A percentile compares a stretch with the other conserved stretches of the same genome.
These are phyloP conservation scores for Pelargonium cotyledonis DNA, from an alignment of 441 rosid genomes.

Conservation along the genomic window DNA sequence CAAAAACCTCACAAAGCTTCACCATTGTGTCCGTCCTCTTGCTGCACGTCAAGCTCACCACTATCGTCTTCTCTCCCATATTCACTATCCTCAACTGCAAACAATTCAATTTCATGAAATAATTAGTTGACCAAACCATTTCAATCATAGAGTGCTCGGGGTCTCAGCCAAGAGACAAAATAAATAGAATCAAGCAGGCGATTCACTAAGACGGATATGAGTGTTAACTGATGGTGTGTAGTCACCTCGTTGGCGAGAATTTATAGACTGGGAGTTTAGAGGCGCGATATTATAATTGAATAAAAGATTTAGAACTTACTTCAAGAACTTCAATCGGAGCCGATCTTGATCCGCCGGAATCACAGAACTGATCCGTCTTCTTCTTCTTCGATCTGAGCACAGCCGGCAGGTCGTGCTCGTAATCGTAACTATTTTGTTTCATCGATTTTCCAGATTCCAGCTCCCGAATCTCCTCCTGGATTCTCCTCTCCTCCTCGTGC, in stretches of 20 bases:
- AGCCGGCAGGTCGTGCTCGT: conserved; percentile 49
- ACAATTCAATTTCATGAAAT: too few relatives aligned
- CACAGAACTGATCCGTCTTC: not conserved
- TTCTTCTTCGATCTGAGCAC: conserved; percentile 52
- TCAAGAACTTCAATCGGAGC: conserved; percentile 18
- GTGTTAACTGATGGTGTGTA: too few relatives aligned
- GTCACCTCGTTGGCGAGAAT: too few relatives aligned
- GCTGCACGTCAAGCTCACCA: conserved; percentile 77
- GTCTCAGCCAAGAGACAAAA: too few relatives aligned
- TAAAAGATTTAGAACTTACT: too few relatives aligned
- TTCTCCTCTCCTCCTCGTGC: conserved; percentile 65
- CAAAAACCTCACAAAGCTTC: conserved; percentile 74
- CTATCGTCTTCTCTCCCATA: conserved; percentile 63
- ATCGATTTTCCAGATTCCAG: conserved; percentile 53
- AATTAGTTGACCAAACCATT: too few relatives aligned
- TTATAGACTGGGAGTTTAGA: too few relatives aligned
- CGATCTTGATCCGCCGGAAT: not conserved
- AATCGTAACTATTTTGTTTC: conserved; percentile 32
- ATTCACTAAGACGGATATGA: too few relatives aligned
- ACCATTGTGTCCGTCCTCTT: conserved; percentile 83
- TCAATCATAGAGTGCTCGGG: too few relatives aligned
- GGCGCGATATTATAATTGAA: too few relatives aligned
- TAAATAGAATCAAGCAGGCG: too few relatives aligned
- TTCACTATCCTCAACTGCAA: conserved; percentile 53
- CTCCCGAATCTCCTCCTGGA: conserved; percentile 60